A percentile compares a stretch with the other conserved stretches of the same genome.
Conservation (phyloP, 495 filamentous ascomycete species). For the Aspergillus conjunctus region DNA sequence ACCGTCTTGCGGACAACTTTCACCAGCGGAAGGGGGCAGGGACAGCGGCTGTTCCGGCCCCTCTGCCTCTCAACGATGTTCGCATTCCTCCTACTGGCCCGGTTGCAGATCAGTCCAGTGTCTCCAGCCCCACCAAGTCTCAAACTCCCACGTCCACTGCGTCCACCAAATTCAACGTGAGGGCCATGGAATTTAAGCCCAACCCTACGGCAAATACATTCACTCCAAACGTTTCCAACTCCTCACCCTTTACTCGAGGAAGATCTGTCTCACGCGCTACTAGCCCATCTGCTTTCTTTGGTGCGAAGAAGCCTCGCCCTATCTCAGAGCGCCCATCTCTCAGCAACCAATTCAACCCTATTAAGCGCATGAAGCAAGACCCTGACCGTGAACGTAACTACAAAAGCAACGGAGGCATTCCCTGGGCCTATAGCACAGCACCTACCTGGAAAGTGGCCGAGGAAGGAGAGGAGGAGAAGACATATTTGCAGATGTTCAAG, state of each 20-base stretch:
- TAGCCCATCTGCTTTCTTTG: constrained; percentile 55
- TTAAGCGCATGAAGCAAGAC: constrained; percentile 71
- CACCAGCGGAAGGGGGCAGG: constrained; percentile 57
- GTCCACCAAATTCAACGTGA: constrained; percentile 75
- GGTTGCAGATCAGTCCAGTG: constrained; percentile 42
- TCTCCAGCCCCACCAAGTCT: constrained; percentile 49
- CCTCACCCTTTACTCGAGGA: constrained; percentile 55
- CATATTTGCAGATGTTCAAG: constrained; percentile 78
- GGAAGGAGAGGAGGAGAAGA: constrained; percentile 61
- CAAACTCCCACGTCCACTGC: constrained; percentile 54
- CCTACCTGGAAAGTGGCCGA: constrained; percentile 74
- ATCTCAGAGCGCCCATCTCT: constrained; percentile 60
- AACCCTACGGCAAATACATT: constrained; percentile 77
- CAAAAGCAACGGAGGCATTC: constrained; percentile 71
- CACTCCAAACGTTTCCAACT: constrained; percentile 66
- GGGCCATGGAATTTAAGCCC: constrained; percentile 81
- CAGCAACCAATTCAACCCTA: constrained; percentile 68
- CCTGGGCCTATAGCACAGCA: constrained; percentile 72
- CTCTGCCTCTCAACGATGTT: constrained; percentile 57
- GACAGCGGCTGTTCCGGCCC: constrained; percentile 49
- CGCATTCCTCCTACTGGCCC: constrained; percentile 54
- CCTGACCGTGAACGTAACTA: constrained; percentile 52
- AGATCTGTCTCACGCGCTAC: constrained; percentile 55
- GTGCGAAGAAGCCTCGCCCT: constrained; percentile 61
- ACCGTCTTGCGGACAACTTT: constrained; percentile 57